Evolutionary conservation across 495 filamentous ascomycete genomes (phyloP).

Genomic region (Jackrogersella multiformis): DNA sequence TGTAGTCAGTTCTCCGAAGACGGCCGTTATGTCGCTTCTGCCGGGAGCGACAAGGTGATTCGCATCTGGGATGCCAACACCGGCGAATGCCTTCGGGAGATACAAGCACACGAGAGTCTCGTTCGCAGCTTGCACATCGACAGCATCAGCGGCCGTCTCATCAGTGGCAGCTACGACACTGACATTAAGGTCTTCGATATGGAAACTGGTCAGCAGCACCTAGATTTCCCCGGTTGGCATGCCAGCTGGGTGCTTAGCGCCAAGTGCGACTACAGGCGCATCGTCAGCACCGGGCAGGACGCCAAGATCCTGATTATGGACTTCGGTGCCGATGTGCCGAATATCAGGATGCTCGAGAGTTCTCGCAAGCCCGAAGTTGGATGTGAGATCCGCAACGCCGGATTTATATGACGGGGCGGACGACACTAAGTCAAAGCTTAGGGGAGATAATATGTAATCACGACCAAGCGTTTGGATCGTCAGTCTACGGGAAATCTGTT

Average conservation of each 20-base stretch:
- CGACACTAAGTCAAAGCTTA: background rate
- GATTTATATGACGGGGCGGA: slow-evolving; percentile 39
- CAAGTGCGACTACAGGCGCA: slow-evolving; percentile 91
- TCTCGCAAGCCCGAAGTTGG: slow-evolving; percentile 39
- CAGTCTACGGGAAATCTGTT: background rate
- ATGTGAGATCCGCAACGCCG: slow-evolving; percentile 37
- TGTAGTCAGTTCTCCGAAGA: slow-evolving; percentile 97
- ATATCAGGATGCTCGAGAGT: slow-evolving; percentile 64
- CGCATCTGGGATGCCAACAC: slow-evolving; percentile 94
- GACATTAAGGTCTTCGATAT: slow-evolving; percentile 92
- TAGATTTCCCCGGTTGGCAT: slow-evolving; percentile 88
- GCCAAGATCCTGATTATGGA: slow-evolving; percentile 92
- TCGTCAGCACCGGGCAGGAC: slow-evolving; percentile 93
- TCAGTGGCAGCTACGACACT: slow-evolving; percentile 93
- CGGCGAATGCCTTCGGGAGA: slow-evolving; percentile 79
- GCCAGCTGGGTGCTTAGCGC: slow-evolving; percentile 95
- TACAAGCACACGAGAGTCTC: slow-evolving; percentile 79
- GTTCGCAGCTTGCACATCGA: slow-evolving; percentile 92
- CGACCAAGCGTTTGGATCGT: slow-evolving; percentile 2
- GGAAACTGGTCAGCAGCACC: slow-evolving; percentile 72
- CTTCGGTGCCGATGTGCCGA: slow-evolving; percentile 69
- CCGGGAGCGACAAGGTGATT: slow-evolving; percentile 92
- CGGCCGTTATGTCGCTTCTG: slow-evolving; percentile 84
- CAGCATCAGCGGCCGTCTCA: slow-evolving; percentile 78
- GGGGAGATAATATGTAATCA: slow-evolving; percentile 26